These are phyloP conservation scores for Leavenworthia alabamica DNA, from an alignment of 345 rosid species.

Conservation along the genomic window DNA sequence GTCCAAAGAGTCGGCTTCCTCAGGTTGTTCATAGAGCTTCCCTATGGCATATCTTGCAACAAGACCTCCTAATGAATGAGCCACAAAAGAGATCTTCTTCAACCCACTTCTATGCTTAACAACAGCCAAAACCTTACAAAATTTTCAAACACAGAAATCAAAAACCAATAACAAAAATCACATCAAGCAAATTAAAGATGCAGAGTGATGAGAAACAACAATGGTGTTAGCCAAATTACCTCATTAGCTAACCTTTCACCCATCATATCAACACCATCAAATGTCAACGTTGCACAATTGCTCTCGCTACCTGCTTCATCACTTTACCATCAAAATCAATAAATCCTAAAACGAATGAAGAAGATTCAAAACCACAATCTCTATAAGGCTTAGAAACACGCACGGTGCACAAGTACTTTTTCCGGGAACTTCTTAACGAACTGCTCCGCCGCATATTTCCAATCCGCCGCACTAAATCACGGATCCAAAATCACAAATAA, in stretches of 20 bases:
- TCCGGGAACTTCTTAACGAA: slow-evolving; percentile 79
- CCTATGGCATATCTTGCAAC: slow-evolving; percentile 92
- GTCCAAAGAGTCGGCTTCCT: slow-evolving; percentile 24
- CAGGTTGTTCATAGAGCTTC: slow-evolving; percentile 48
- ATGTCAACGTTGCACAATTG: slow-evolving; percentile 68
- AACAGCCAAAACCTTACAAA: slow-evolving; percentile 64
- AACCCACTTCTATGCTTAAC: slow-evolving; percentile 48
- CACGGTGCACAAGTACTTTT: slow-evolving; percentile 76
- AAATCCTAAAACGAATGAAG: neutral
- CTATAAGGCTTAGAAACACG: slow-evolving; percentile 33
- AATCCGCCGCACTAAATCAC: slow-evolving; percentile 64
- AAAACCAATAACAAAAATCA: neutral
- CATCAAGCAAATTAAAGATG: neutral
- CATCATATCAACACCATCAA: slow-evolving; percentile 90
- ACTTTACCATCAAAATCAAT: neutral
- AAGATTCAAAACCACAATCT: neutral
- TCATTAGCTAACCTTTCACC: slow-evolving; percentile 91
- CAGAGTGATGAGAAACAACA: slow-evolving; percentile 25
- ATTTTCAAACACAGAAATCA: slow-evolving; percentile 2
- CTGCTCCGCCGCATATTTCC: slow-evolving; percentile 88
- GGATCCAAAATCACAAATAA: neutral
- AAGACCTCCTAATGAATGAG: slow-evolving; percentile 95
- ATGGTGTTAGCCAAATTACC: slow-evolving; percentile 37
- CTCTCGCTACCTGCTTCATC: slow-evolving; percentile 70
- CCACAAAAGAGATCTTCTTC: slow-evolving; percentile 81